phyloP scores from a whole-genome alignment of 305 asterid species.

The Fraxinus albicans region DNA sequence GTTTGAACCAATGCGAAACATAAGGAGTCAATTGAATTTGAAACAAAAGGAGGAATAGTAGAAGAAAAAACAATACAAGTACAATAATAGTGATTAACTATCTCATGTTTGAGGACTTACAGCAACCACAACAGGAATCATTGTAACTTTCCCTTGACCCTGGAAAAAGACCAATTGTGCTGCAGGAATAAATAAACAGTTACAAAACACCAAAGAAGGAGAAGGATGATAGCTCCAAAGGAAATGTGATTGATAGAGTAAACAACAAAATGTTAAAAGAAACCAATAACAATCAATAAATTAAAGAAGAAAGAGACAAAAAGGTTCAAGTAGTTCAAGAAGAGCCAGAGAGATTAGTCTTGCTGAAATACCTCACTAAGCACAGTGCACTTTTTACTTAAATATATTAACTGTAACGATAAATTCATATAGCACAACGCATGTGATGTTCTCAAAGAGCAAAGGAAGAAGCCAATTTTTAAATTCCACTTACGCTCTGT shows the following conservation, averaged over 20 bases:
- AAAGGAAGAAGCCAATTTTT: neutral
- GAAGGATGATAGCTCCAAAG: neutral
- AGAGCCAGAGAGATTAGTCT: neutral
- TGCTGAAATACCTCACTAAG: neutral
- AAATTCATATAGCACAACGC: neutral
- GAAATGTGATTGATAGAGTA: neutral
- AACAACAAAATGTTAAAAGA: neutral
- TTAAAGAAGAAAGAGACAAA: neutral
- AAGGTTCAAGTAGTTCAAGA: neutral
- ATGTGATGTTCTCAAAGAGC: neutral
- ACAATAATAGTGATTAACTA: neutral
- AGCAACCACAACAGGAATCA: conserved; percentile 79
- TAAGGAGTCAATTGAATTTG: neutral
- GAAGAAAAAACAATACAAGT: neutral
- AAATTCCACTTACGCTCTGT: conserved; percentile 79
- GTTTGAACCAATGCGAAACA: neutral
- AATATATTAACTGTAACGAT: neutral
- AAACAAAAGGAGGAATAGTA: neutral
- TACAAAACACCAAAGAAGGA: neutral
- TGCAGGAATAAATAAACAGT: conserved; percentile 42
- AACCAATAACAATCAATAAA: neutral
- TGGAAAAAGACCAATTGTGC: conserved; percentile 64
- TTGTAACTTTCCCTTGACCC: conserved; percentile 59
- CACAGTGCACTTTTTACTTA: neutral
- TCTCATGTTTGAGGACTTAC: conserved; percentile 48